Base-by-base conservation (phyloP, 768 basidiomycete species). In the Termitomyces heimii region DNA sequence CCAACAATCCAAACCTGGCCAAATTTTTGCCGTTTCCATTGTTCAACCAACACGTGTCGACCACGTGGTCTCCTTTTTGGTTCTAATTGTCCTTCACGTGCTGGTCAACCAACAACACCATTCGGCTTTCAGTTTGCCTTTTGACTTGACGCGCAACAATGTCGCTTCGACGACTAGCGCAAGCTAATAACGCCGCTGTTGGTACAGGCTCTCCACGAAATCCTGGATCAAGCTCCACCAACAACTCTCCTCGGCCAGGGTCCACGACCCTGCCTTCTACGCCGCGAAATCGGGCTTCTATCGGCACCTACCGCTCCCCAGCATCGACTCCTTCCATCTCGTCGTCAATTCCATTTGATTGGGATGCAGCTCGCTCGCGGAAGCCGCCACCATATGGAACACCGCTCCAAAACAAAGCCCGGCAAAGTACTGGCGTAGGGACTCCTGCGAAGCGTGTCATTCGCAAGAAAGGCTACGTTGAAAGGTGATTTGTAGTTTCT, bases 341-440 rank as follows among this genome's bases (percentile, higher is more conserved):
- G 5, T 85, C 88, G 1, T 86, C 87, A 7, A 70, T 79, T 9
- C 88, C 91, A 0, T 94, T 94, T 64, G 91, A 94, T 73, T 93
- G 92, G 92, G 86, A 89, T 31, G 91, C 92, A 0, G 92, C 85
- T 13, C 77, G 86, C n/a, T 77, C 82, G 0, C 76, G 81, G 50
- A 78, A 77, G 59, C 85, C 88, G 4, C 82, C 91, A 4, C 91
- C 91, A 3, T 93, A 88, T 76, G 76, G 75, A 3, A 84, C 85
- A 0, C 88, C 88, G 2, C 66, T 77, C 7, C 71, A 72, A 51
- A 75, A 66, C 51, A 82, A 79, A 67, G 72, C 73, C 42, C 77
- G 77, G 60, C 71, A 74, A 64, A 72, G 78, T 67, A 64, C 76
- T 62, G 72, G 69, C 55, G 70, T 55, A 4, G 66, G 70, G 6